Evolutionary conservation across 23 red algal genomes (phyloP).

Genomic region (Agarophyton chilense): DNA sequence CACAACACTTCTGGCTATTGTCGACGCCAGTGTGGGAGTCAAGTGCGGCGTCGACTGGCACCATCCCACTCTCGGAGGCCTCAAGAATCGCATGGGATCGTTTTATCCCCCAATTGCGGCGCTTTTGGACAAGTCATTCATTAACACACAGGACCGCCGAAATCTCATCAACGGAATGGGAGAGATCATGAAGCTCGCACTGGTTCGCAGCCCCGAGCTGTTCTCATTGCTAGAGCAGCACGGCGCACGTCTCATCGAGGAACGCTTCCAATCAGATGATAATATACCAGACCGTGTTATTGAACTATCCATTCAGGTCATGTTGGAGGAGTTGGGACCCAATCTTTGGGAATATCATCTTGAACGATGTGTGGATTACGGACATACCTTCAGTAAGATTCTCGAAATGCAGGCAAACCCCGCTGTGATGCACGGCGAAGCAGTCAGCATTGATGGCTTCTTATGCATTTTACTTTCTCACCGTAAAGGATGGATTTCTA

Average conservation of each 20-base stretch:
- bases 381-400: conserved; percentile 98
- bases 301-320: conserved; percentile 87
- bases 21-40: conserved; percentile 94
- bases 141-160: conserved; percentile 90
- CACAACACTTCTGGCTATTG: conserved; percentile 87
- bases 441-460: conserved; percentile 97
- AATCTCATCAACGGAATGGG: conserved; percentile 96
- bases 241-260: conserved; percentile 66
- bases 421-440: conserved; percentile 92
- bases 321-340: conserved; percentile 98
- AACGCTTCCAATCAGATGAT: conserved; percentile 73
- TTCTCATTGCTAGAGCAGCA: conserved; percentile 88
- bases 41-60: conserved; percentile 95
- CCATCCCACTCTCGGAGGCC: conserved; percentile 52
- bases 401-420: conserved; percentile 84
- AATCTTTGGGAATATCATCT: conserved; percentile 95
- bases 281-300: conserved; percentile 82
- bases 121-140: conserved; percentile 87
- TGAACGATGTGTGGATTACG: conserved; percentile 96
- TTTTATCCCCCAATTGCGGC: conserved; percentile 95
- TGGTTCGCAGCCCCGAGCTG: conserved; percentile 88
- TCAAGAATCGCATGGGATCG: conserved; percentile 98
- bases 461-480: conserved; percentile 90
- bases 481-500: conserved; percentile 78
- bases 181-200: conserved; percentile 96